phyloP scores from a whole-genome alignment of 140 eudicot species.

The Oenanthe javanica region DNA sequence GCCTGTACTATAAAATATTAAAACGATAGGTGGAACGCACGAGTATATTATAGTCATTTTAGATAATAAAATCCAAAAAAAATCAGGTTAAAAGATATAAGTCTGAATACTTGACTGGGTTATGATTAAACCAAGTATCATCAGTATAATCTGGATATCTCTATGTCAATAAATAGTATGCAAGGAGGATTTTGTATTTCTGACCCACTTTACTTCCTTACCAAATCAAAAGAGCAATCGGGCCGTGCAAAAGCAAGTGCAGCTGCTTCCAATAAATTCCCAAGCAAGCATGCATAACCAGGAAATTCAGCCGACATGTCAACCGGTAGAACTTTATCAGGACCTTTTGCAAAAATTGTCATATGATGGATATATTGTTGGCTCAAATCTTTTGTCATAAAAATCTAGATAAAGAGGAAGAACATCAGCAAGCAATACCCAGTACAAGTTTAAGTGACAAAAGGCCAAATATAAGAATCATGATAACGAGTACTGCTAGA shows the following conservation, averaged over 20 bases:
- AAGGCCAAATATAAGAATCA: background rate
- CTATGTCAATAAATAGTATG: background rate
- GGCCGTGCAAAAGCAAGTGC: constrained; percentile 58
- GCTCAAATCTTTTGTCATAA: constrained; percentile 43
- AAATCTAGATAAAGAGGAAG: constrained; percentile 35
- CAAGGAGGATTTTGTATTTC: background rate
- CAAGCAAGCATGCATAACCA: constrained; percentile 89
- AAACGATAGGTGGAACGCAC: background rate
- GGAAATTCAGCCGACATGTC: constrained; percentile 73
- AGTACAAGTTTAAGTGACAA: constrained; percentile 11
- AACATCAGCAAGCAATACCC: constrained; percentile 14
- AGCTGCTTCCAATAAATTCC: constrained; percentile 74
- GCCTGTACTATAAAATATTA: background rate
- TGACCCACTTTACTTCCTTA: constrained; percentile 18
- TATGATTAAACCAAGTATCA: background rate
- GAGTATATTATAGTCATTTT: background rate
- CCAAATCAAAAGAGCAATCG: constrained; percentile 65
- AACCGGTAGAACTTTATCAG: constrained; percentile 50
- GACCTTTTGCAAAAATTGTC: constrained; percentile 46
- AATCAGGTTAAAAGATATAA: background rate
- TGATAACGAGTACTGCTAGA: background rate
- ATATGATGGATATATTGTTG: constrained; percentile 64
- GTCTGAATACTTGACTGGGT: too few species aligned
- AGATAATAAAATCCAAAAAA: background rate
- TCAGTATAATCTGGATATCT: background rate